phyloP scores from a whole-genome alignment of 371 early-diverging fungal species.

The Syncephalis plumigaleata region DNA sequence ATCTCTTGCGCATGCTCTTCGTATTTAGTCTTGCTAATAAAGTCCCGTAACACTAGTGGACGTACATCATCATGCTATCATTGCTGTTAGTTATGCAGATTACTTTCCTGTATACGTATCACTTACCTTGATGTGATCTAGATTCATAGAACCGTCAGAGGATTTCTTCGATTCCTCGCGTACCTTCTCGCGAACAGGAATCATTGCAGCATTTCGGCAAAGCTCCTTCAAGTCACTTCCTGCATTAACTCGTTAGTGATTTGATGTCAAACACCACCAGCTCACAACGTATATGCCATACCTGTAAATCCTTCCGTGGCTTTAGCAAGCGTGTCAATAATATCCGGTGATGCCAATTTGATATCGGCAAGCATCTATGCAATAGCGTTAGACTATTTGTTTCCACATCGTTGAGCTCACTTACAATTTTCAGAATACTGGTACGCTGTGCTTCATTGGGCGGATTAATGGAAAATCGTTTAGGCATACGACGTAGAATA shows the following conservation, averaged over 20 bases:
- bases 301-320: slow-evolving; percentile 79
- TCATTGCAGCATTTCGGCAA: slow-evolving; percentile 89
- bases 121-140: too few species aligned
- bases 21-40: too few species aligned
- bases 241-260: neutral
- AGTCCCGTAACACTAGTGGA: too few species aligned
- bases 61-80: too few species aligned
- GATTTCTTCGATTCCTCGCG: neutral
- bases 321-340: slow-evolving; percentile 50
- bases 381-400: neutral
- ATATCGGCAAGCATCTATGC: slow-evolving; percentile 50
- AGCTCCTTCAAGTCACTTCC: slow-evolving; percentile 92
- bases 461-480: slow-evolving; percentile 72
- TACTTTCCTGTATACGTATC: too few species aligned
- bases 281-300: slow-evolving; percentile 4
- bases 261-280: neutral
- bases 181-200: slow-evolving; percentile 74
- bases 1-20: too few species aligned
- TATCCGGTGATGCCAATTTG: slow-evolving; percentile 46
- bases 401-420: neutral
- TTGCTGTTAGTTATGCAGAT: too few species aligned
- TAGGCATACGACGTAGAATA: slow-evolving; percentile 93
- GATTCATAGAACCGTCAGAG: too few species aligned
- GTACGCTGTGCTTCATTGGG: slow-evolving; percentile 80
- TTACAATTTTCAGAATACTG: slow-evolving; percentile 70